phyloP scores from a whole-genome alignment of 2,329 filamentous ascomycete species.

The Sarocladium kiliense region DNA sequence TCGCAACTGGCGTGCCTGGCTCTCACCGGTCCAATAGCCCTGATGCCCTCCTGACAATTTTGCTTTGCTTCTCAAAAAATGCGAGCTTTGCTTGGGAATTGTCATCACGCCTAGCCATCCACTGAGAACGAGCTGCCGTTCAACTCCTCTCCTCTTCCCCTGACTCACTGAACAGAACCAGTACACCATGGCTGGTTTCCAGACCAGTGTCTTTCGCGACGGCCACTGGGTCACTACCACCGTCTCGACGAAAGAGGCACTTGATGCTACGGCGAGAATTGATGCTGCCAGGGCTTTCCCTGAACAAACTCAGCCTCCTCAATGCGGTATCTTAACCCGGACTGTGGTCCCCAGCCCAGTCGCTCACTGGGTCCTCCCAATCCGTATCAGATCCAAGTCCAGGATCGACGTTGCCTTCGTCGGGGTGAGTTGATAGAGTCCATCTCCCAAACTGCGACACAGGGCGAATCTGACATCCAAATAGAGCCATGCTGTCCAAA shows the following conservation, averaged over 20 bases:
- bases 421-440: slow-evolving; percentile 50
- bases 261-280: slow-evolving; percentile 22
- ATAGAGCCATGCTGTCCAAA: slow-evolving; percentile 72
- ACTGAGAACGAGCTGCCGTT: neutral
- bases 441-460: neutral
- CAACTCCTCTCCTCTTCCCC: no score
- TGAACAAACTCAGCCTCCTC: slow-evolving; percentile 11
- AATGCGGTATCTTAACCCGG: slow-evolving; percentile 68
- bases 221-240: slow-evolving; percentile 54
- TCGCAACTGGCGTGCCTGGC: neutral
- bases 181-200: slow-evolving; percentile 36
- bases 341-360: slow-evolving; percentile 74
- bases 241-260: slow-evolving; percentile 19
- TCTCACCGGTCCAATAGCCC: neutral
- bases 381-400: slow-evolving; percentile 63
- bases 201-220: slow-evolving; percentile 48
- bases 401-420: slow-evolving; percentile 84
- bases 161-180: neutral
- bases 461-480: neutral
- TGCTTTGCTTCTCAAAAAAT: neutral
- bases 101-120: neutral
- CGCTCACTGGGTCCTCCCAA: slow-evolving; percentile 72
- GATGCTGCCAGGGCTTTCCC: slow-evolving; percentile 22
- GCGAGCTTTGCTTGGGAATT: neutral
- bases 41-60: neutral